Percentiles rank a stretch among this genome's conserved stretches.
These are phyloP conservation scores for Irpex sp. DNA, from an alignment of 1,284 basidiomycete species.

Conservation along the genomic window DNA sequence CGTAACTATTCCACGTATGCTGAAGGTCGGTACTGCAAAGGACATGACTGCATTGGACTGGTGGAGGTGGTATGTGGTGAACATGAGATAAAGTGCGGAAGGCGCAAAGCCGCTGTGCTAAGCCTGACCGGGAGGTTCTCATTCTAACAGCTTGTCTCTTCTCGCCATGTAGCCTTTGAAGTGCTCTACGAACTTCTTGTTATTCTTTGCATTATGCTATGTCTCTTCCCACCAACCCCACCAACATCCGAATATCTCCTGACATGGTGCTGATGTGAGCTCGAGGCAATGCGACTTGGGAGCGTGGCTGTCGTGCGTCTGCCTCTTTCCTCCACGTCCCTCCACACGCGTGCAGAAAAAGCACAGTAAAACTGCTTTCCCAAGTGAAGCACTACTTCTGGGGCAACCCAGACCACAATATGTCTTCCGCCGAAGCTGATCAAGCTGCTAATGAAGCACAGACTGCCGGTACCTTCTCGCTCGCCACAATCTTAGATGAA, in stretches of 20 bases:
- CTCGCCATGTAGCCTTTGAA: not conserved
- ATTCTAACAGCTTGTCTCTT: not conserved
- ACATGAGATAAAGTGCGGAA: not conserved
- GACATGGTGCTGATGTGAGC: not conserved
- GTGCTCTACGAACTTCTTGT: not conserved
- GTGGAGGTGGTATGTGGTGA: not conserved
- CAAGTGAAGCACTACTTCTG: not conserved
- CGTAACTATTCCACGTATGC: not conserved
- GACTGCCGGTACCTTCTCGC: slow-evolving; percentile 39
- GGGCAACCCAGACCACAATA: slow-evolving; percentile 7
- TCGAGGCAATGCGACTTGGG: not conserved
- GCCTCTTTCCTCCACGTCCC: not conserved
- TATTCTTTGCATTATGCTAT: not conserved
- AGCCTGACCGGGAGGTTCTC: not conserved
- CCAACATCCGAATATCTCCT: not conserved
- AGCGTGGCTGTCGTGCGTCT: not conserved
- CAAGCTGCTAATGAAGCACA: slow-evolving; percentile 1
- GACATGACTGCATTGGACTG: not conserved
- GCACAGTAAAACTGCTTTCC: not conserved
- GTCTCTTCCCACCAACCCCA: not conserved
- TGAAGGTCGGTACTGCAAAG: not conserved
- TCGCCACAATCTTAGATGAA: slow-evolving; percentile 62
- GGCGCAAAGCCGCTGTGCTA: not conserved
- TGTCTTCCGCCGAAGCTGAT: slow-evolving; percentile 14
- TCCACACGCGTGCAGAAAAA: not conserved